A percentile compares a stretch with the other conserved stretches of the same genome.
Evolutionary conservation across 768 basidiomycete species (phyloP).

Genomic region (Russula griseocarnosa): DNA sequence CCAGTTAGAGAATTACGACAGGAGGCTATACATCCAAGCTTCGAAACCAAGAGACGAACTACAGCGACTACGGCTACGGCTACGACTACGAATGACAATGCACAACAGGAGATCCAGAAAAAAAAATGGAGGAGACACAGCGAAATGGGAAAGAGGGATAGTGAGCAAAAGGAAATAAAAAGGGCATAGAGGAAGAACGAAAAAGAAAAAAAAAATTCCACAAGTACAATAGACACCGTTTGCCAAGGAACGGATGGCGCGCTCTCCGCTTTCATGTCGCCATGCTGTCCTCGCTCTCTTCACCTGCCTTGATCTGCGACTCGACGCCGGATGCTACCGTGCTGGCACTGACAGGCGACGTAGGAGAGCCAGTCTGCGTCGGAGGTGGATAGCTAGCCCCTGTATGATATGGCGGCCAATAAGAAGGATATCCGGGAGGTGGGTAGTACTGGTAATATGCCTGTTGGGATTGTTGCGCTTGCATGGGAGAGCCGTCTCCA

Average conservation of each 20-base stretch:
- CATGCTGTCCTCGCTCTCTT: slow-evolving; percentile 23
- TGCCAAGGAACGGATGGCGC: not conserved
- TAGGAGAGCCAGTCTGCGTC: slow-evolving; percentile 20
- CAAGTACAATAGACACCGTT: slow-evolving; percentile 13
- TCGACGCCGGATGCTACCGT: slow-evolving; percentile 22
- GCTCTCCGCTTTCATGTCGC: slow-evolving; percentile 6
- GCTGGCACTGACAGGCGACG: slow-evolving; percentile 25
- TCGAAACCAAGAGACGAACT: slow-evolving; percentile 7
- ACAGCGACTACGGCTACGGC: not conserved
- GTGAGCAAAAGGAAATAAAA: slow-evolving; percentile 7
- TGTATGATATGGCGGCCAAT: slow-evolving; percentile 25
- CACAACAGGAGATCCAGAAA: slow-evolving; percentile 19
- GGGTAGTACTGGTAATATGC: slow-evolving; percentile 26
- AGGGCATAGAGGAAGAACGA: slow-evolving; percentile 1
- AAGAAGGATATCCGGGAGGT: slow-evolving; percentile 24
- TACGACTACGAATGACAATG: not conserved
- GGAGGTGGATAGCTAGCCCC: slow-evolving; percentile 17
- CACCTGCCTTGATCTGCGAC: slow-evolving; percentile 25
- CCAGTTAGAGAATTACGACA: slow-evolving; percentile 13
- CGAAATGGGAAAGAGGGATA: not conserved
- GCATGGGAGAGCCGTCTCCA: slow-evolving; percentile 15
- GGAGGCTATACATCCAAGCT: slow-evolving; percentile 18
- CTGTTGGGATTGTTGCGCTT: slow-evolving; percentile 19
- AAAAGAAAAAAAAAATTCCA: not conserved
- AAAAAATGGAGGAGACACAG: not conserved